Conservation (phyloP, 2,329 filamentous ascomycete genomes). For the Iodosphaeria phyllophila region DNA sequence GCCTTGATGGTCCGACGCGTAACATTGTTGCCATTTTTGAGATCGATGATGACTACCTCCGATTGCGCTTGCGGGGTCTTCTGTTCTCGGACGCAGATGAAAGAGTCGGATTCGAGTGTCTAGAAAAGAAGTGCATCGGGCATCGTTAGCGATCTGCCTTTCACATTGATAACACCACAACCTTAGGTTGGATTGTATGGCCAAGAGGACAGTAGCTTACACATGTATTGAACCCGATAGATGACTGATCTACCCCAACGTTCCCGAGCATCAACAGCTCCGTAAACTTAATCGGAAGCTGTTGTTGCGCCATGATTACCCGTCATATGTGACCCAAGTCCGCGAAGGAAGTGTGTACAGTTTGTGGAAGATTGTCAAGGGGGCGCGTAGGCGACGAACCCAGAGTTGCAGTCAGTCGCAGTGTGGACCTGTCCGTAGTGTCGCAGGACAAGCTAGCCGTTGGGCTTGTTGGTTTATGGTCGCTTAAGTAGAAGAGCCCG, state of each 20-base stretch:
- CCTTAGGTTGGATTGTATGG: no score
- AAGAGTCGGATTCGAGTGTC: constrained; percentile 97
- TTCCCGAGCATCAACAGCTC: constrained; percentile 58
- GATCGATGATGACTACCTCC: constrained; percentile 92
- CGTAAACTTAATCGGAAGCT: constrained; percentile 81
- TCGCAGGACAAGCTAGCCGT: no score
- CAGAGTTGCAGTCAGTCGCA: no score
- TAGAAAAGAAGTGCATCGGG: constrained; percentile 18
- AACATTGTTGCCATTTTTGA: constrained; percentile 94
- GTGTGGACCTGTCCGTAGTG: no score
- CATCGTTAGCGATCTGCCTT: constrained; percentile 8
- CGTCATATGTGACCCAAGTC: no score
- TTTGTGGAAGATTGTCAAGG: not conserved
- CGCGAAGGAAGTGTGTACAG: no score
- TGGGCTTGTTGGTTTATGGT: no score
- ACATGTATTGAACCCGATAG: constrained; percentile 75
- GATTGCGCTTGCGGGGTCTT: constrained; percentile 67
- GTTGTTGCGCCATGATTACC: constrained; percentile 39
- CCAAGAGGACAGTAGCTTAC: constrained; percentile 28
- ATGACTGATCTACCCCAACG: constrained; percentile 24
- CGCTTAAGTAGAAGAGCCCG: no score
- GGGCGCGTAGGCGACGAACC: not conserved
- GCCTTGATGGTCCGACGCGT: constrained; percentile 93
- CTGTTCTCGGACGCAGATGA: constrained; percentile 92
- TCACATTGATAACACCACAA: no score